Percentiles rank a stretch among this genome's conserved stretches.
Conservation (phyloP, 495 filamentous ascomycete genomes). For the Podospora fimiseda region DNA sequence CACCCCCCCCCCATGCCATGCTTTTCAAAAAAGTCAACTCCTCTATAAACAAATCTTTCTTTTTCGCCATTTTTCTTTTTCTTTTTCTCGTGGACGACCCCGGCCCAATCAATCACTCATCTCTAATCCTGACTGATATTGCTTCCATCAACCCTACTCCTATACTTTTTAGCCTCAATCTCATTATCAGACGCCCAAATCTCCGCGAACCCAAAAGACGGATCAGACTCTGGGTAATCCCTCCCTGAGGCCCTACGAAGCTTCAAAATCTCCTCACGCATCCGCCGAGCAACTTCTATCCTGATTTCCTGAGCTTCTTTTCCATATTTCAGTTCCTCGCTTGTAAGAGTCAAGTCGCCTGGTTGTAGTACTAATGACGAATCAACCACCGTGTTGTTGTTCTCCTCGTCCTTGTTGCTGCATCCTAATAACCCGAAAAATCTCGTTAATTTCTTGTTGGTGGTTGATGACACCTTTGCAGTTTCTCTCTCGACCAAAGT, state of each 20-base stretch:
- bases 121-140: constrained; percentile 36
- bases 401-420: not conserved
- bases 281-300: constrained; percentile 70
- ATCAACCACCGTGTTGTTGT: not conserved
- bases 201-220: constrained; percentile 38
- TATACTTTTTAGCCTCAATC: constrained; percentile 35
- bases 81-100: no score
- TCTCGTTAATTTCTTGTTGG: not conserved
- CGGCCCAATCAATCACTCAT: not conserved
- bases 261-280: constrained; percentile 73
- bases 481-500: constrained; percentile 40
- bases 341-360: constrained; percentile 42
- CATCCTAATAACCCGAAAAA: not conserved
- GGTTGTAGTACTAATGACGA: constrained; percentile 16
- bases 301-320: constrained; percentile 70
- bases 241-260: constrained; percentile 60
- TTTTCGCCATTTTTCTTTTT: not conserved
- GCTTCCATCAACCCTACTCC: constrained; percentile 42
- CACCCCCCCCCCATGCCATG: not conserved
- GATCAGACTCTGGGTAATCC: constrained; percentile 69
- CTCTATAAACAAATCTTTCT: not conserved
- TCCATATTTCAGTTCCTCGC: constrained; percentile 51
- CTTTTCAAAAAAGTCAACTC: not conserved
- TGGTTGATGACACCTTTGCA: not conserved
- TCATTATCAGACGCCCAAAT: constrained; percentile 37